Evolutionary conservation across 2,329 filamentous ascomycete genomes (phyloP), one percentile per base, ranked within the genome.

Genomic region (Byssothecium circinans): DNA sequence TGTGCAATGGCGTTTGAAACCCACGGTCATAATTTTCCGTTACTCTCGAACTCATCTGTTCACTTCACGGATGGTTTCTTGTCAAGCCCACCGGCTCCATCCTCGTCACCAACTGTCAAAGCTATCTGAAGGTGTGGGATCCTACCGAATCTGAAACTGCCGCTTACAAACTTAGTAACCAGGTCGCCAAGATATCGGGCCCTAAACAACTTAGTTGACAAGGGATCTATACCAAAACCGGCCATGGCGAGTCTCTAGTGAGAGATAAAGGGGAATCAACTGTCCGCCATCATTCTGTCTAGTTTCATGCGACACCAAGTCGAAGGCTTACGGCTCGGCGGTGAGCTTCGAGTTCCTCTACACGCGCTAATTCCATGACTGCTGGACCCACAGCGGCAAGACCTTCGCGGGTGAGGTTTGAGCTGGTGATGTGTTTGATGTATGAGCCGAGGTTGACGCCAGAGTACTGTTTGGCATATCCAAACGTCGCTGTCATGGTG

Each of bases 401-500:
- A 18, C 94, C 94, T 62, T 96, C 82, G 15, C 85, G 83, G 1
- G 90, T 95, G 52, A 99, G 80, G 71, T 95, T 89, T 0, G 91
- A 90, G 75, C 89, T 94, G 30, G 94, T 99, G 65, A 99, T 96
- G 78, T 97, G 91, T 78, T 99, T 99, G 70, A 96, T 82, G 74
- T 96, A 99, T 2, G 92, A 97, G 25, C 84, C 90, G 5, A 99
- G 82, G 72, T 96, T 99, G 66, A 99, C 94, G 43, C 94, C 94
- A 5, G 91, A 96, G 77, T 99, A 99, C 73, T 99, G 94, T 75
- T 95, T 96, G 40, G 94, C 94, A 65, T 95, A 99, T 33, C 94
- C 94, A 67, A 97, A 99, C 0, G 94, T 99, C 43, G 94, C 91
- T 95, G n/a, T 17, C 35, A 4, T 29, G 8, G 2, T 19, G 59